Evolutionary conservation across 768 basidiomycete genomes (phyloP), one percentile per base, ranked within the genome.

Genomic region (Sarcomyxa edulis): DNA sequence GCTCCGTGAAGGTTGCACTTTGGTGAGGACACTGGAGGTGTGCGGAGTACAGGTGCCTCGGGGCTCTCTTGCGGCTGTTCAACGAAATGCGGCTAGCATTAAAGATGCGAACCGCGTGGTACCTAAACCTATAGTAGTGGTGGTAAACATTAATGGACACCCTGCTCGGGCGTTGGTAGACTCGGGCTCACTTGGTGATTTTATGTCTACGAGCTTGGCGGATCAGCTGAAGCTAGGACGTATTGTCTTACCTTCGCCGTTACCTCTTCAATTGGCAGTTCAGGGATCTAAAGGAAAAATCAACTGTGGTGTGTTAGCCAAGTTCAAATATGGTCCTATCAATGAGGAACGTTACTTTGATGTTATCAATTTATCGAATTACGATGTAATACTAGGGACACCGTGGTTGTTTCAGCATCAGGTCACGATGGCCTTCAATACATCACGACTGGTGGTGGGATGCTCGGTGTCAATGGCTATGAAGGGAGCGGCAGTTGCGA

Each of bases 311-410:
- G 44, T 47, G 0, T 41, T 24, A 0, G 58, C 46, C 0, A 10
- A 52, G 0, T 44, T 70, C 8, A 30, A 48, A 14, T 70, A 68
- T 41, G 64, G 66, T 37, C 16, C n/a, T 1, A 60, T 70, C 1
- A 37, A 51, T 7, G 52, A 52, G 9, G 32, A 53, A 11, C 27
- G 54, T 0, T 43, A 51, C 2, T 68, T 71, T 33, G 56, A 71
- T 43, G 44, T 70, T 0, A 53, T 59, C 0, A 71, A 71, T 33
- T 7, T 70, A 0, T 50, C 60, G 0, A 53, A 46, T 3, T 70
- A 71, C 24, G 59, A 73, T n/a, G 3, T 62, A 1, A 62, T 68
- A 3, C 44, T 69, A 0, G 59, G 67, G 0, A 64, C 61, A 0
- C 65, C 53, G 0, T 63, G 55, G 41, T n/a, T 62, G 12, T 60